Percentiles rank a stretch among this genome's conserved stretches.
Conservation (phyloP, 768 basidiomycete species). For the Lyophyllum semitale region DNA sequence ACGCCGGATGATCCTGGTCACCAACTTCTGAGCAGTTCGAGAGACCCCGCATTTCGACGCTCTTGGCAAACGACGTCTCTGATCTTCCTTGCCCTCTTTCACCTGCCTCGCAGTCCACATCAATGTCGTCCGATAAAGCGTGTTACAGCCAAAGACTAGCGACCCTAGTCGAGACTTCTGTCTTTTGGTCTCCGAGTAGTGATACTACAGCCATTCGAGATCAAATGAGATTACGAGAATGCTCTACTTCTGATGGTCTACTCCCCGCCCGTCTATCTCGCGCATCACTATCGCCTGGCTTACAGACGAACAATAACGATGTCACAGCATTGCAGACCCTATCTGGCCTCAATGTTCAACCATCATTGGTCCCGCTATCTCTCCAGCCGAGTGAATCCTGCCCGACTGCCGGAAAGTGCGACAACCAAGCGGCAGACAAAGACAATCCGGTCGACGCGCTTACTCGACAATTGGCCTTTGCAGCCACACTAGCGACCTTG, state of each 20-base stretch:
- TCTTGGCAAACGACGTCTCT: neutral
- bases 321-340: neutral
- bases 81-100: neutral
- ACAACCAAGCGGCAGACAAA: neutral
- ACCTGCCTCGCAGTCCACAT: neutral
- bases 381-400: slow-evolving; percentile 5
- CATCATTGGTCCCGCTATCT: neutral
- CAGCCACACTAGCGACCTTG: slow-evolving; percentile 10
- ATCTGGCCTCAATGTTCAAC: neutral
- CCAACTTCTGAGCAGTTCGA: slow-evolving; percentile 1
- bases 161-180: no score
- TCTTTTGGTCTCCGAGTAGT: neutral
- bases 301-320: neutral
- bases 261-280: neutral
- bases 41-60: neutral
- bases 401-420: neutral
- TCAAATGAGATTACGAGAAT: neutral
- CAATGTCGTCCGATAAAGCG: neutral
- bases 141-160: neutral
- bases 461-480: slow-evolving; percentile 7
- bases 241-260: neutral
- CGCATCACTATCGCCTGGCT: neutral
- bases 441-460: slow-evolving; percentile 1
- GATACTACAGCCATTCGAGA: neutral
- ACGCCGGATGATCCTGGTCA: slow-evolving; percentile 2